These are phyloP conservation scores for Aspergillus fumigatus DNA, from an alignment of 2,329 filamentous ascomycete genomes.

Conservation along the genomic window DNA sequence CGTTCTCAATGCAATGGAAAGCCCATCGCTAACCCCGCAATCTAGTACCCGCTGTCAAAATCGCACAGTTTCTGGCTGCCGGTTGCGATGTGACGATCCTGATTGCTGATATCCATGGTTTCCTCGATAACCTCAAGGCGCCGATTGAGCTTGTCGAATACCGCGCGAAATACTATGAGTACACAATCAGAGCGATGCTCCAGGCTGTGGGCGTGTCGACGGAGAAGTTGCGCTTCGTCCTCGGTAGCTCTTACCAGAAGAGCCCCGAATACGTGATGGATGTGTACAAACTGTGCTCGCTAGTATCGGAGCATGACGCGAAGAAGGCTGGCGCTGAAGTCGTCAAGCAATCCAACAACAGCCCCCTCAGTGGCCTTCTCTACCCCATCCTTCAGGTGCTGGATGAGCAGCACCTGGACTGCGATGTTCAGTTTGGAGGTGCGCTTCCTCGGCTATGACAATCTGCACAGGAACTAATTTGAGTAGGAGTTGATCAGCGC, in stretches of 20 bases:
- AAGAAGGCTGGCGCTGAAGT: conserved; percentile 90
- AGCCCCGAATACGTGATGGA: conserved; percentile 75
- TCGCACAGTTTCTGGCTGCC: conserved; percentile 79
- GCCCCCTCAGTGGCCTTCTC: conserved; percentile 67
- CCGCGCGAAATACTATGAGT: conserved; percentile 79
- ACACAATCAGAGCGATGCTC: conserved; percentile 68
- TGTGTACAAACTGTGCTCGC: conserved; percentile 67
- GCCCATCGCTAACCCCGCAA: conserved; percentile 6
- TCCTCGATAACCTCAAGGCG: conserved; percentile 58
- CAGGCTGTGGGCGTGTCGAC: conserved; percentile 73
- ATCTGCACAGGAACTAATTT: not conserved
- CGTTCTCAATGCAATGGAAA: not conserved
- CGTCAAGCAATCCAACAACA: conserved; percentile 83
- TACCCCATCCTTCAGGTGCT: conserved; percentile 87
- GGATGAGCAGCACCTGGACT: conserved; percentile 83
- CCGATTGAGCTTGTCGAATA: conserved; percentile 81
- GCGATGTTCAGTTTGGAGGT: conserved; percentile 84
- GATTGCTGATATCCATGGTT: conserved; percentile 60
- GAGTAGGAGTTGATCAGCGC: conserved; percentile 48
- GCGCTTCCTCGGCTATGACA: conserved; percentile 27
- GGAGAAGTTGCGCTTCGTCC: conserved; percentile 74
- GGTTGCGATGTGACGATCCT: conserved; percentile 79
- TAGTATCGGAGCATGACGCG: conserved; percentile 63
- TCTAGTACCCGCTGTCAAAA: conserved; percentile 73
- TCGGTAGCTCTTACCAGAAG: conserved; percentile 75